These are phyloP conservation scores for Knufia fluminis DNA, from an alignment of 2,329 filamentous ascomycete species.

Conservation along the genomic window DNA sequence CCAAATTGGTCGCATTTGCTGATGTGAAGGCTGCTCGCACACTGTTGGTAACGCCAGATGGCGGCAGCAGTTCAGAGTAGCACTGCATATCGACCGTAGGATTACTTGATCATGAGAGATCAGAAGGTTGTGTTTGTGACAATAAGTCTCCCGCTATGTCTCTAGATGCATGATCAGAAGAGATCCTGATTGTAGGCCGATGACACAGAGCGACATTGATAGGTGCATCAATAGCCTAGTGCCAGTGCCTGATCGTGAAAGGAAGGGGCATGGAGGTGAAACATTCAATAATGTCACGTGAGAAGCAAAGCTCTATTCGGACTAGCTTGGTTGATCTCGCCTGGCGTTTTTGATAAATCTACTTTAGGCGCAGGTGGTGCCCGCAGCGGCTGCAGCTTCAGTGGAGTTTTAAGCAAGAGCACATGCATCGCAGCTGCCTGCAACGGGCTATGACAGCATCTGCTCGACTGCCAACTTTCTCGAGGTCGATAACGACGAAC, in stretches of 20 bases:
- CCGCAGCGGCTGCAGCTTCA: neutral
- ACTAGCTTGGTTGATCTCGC: too few species aligned
- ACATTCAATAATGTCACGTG: too few species aligned
- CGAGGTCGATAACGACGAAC: neutral
- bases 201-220: too few species aligned
- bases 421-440: neutral
- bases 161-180: too few species aligned
- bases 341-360: too few species aligned
- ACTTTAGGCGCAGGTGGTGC: neutral
- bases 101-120: too few species aligned
- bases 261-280: too few species aligned
- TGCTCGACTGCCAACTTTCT: neutral
- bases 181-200: too few species aligned
- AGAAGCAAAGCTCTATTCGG: too few species aligned
- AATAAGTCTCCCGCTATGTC: too few species aligned
- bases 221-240: too few species aligned
- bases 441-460: neutral
- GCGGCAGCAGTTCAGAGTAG: slow-evolving; percentile 90
- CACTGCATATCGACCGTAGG: slow-evolving; percentile 63
- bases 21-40: slow-evolving; percentile 69
- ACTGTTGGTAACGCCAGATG: slow-evolving; percentile 87
- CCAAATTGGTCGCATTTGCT: slow-evolving; percentile 67
- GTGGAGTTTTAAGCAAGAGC: neutral
- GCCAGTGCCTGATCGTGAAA: too few species aligned
- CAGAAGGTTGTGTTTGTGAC: neutral